These are phyloP conservation scores for Scopulariopsis brevicaulis DNA, from an alignment of 2,329 filamentous ascomycete genomes.

Conservation along the genomic window DNA sequence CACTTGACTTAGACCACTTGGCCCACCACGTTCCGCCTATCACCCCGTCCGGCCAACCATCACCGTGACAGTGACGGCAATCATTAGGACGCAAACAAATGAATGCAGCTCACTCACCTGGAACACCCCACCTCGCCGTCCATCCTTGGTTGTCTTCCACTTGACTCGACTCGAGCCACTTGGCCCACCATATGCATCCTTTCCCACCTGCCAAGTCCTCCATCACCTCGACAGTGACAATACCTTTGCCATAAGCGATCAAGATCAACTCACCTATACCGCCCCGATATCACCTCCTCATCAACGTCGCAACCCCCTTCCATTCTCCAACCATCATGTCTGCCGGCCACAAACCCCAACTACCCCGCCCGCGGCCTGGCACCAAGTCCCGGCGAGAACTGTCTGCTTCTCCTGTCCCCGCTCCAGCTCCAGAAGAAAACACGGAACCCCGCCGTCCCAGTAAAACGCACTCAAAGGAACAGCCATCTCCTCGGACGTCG, in stretches of 20 bases:
- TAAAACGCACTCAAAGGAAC: neutral
- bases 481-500: neutral
- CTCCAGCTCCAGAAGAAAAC: neutral
- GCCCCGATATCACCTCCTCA: neutral
- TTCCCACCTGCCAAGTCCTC: neutral
- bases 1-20: neutral
- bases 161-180: neutral
- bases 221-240: neutral
- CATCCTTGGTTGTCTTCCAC: neutral
- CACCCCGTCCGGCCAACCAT: neutral
- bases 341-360: neutral
- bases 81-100: neutral
- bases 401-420: neutral
- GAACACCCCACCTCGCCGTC: neutral
- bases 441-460: neutral
- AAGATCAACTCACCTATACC: neutral
- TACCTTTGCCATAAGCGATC: neutral
- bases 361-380: neutral
- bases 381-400: neutral
- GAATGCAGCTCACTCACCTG: neutral
- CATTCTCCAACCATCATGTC: neutral
- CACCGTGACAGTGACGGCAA: neutral
- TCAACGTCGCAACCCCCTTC: neutral
- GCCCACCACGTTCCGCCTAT: neutral
- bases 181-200: neutral